Conservation (phyloP, 257 asterid genomes). For the Plantago major region DNA sequence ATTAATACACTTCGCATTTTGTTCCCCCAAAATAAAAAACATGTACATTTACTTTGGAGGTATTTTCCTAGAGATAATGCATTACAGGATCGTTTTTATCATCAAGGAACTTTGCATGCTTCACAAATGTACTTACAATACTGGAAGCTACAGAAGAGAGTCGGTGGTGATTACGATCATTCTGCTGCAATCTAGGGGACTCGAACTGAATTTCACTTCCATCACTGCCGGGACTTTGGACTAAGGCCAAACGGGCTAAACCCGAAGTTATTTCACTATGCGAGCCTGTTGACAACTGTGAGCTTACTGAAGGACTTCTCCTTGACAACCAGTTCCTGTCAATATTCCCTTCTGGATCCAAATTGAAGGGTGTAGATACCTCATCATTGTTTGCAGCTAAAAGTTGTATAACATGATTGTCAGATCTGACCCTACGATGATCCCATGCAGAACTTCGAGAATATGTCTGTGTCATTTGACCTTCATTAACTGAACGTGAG, state of each 20-base stretch:
- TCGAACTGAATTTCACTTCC: constrained; percentile 32
- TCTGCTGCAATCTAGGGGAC: constrained; percentile 18
- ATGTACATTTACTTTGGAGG: not conserved
- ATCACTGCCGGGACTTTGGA: constrained; percentile 26
- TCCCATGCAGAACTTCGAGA: constrained; percentile 25
- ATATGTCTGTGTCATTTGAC: constrained; percentile 27
- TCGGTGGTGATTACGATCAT: constrained; percentile 15
- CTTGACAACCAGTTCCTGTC: constrained; percentile 36
- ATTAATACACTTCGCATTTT: constrained; percentile 1
- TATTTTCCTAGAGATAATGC: not conserved
- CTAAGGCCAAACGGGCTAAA: constrained; percentile 26
- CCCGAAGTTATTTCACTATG: constrained; percentile 40
- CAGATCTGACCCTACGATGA: constrained; percentile 44
- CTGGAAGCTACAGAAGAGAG: constrained; percentile 29
- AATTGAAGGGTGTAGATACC: constrained; percentile 26
- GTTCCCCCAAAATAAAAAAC: not conserved
- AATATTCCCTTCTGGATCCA: constrained; percentile 34
- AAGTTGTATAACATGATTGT: constrained; percentile 25
- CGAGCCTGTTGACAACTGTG: constrained; percentile 47
- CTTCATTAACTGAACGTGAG: constrained; percentile 42
- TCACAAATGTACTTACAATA: constrained; percentile 42
- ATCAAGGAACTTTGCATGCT: not conserved
- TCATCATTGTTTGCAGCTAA: constrained; percentile 21
- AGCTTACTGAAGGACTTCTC: constrained; percentile 57
- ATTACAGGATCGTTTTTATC: not conserved